Base-by-base conservation (phyloP, 2,329 filamentous ascomycete genomes). In the Rutstroemia sp. region DNA sequence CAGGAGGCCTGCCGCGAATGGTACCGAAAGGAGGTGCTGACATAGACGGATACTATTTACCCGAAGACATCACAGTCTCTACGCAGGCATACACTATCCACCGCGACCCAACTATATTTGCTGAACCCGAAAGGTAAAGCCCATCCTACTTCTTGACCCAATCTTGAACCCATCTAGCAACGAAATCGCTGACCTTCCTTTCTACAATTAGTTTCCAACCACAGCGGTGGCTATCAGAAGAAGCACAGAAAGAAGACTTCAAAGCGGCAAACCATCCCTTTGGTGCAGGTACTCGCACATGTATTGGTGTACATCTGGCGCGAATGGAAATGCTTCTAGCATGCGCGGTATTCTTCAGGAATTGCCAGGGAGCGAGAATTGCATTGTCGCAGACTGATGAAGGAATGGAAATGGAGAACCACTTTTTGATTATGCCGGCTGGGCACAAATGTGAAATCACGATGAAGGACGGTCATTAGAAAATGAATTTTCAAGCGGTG, bases 11-110 rank as follows among this genome's bases (percentile, higher is more conserved):
- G 7, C 69, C 67, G 8, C 63, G 72, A 2, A 47, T 38, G 1
- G 61, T 66, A 1, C 69, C 71, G 0, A 39, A 55, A 1, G 65
- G 60, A 16, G 70, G 71, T 2, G 63, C 63, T 1, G 56, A 56
- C 0, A 51, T 75, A 8, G 63, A 58, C 9, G 70, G 67, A 4
- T 65, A 68, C 39, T 62, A 58, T n/a, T 27, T 76, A 5, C 71
- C 72, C 0, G 67, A 62, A 5, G 70, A 67, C 0, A 63, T 61
- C 0, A 69, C 61, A 0, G 65, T 75, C 0, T 63, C 66, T 1
- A 71, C 71, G 0, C 71, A 73, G 61, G 58, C 68, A 21, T 74
- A 69, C 50, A 72, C 69, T 17, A 60, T 75, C 17, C 73, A 76
- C 56, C 69, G 71, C 5, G 65, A 73, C 53, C 60, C 64, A 0